phyloP scores from a whole-genome alignment of 305 asterid species.

The Fraxinus nigra region DNA sequence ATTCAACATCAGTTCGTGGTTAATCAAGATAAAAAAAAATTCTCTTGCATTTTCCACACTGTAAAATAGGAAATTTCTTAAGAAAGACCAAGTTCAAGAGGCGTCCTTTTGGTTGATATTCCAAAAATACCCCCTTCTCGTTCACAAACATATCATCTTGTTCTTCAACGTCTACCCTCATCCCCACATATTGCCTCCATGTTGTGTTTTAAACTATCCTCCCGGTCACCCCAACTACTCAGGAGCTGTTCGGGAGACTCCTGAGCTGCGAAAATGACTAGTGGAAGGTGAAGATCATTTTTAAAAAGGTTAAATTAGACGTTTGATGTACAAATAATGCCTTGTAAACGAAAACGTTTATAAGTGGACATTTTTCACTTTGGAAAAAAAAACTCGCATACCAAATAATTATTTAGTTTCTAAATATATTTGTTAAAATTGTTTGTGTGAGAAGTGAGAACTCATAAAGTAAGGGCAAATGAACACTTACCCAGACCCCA shows the following conservation, averaged over 20 bases:
- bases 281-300: background rate
- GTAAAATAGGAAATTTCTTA: background rate
- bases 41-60: background rate
- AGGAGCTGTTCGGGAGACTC: background rate
- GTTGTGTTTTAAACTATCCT: background rate
- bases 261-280: background rate
- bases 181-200: background rate
- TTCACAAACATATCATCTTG: background rate
- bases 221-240: background rate
- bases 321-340: background rate
- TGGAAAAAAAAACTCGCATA: background rate
- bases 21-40: background rate
- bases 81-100: background rate
- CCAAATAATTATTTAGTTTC: slow-evolving; percentile 6
- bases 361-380: background rate
- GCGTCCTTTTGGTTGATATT: background rate
- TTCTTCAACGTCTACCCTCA: background rate
- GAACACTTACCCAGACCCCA: slow-evolving; percentile 94
- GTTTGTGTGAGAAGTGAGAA: background rate
- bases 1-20: slow-evolving; percentile 20
- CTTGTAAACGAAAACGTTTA: background rate
- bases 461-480: slow-evolving; percentile 9
- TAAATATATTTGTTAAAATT: background rate
- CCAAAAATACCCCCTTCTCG: background rate
- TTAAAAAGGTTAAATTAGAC: background rate